Base-by-base conservation (phyloP, 257 asterid genomes). In the Misopates orontium region DNA sequence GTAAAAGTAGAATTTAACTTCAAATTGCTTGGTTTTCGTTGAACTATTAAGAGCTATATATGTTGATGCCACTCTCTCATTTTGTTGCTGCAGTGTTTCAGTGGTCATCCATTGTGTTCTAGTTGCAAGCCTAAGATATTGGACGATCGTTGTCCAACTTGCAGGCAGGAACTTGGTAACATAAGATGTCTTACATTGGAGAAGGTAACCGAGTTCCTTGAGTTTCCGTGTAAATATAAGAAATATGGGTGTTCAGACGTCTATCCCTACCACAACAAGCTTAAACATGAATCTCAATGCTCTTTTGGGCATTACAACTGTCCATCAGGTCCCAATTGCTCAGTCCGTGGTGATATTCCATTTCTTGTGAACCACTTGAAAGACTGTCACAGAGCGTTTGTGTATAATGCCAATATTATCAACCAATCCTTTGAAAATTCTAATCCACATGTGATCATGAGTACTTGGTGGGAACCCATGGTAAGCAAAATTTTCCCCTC, bases 91-190 rank as follows among this genome's bases (percentile, higher is more conserved):
- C 82, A 84, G 85, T 84, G 87, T 64, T 81, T 82, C 77, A 84
- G 79, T 56, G 87, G 90, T 51, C 90, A 81, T 69, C 79, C 90
- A 16, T 54, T 84, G 62, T 84, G 90, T 75, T 84, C 83, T 64
- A 77, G 85, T 64, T 83, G 87, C 89, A 83, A 83, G 64, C 85
- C 84, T 45, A 75, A 79, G 75, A 89, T 85, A 48, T 85, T 79
- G 75, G 82, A 84, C 69, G 82, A 89, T 0, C n/a, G n/a, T n/a
- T 85, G 93, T 59, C 93, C 89, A 41, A 85, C 86, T 36, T 85
- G 93, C 77, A 78, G 93, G 79, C 87, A 81, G 45, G 89, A 83
- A 65, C 89, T 85, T 49, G 93, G 93, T 39, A 81, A 83, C 53
- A 85, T 85, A 47, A 74, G 89, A 62, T 85, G 93, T 62, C 83